phyloP scores from a whole-genome alignment of 2,329 filamentous ascomycete species.

The Diaporthe citri region DNA sequence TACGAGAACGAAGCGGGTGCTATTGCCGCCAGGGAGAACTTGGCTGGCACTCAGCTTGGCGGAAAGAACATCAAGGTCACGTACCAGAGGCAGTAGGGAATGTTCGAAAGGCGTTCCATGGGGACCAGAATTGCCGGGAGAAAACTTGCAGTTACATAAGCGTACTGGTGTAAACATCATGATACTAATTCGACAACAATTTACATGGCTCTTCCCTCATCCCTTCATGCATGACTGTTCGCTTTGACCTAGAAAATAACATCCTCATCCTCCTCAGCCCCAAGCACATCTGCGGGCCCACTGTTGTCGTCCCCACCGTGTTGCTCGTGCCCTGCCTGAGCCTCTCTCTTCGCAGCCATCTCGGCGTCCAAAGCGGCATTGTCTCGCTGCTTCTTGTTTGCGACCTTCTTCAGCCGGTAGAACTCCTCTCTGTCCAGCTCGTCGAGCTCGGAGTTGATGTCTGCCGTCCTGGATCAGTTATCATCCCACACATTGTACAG shows the following conservation, averaged over 20 bases:
- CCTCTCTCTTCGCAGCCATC: constrained; percentile 79
- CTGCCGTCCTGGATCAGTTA: constrained; percentile 53
- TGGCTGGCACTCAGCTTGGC: constrained; percentile 83
- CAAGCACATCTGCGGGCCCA: constrained; percentile 75
- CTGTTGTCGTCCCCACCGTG: constrained; percentile 53
- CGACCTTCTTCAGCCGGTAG: constrained; percentile 96
- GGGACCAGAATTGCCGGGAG: neutral
- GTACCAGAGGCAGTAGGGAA: constrained; percentile 85
- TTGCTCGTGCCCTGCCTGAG: constrained; percentile 55
- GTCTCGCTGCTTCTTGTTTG: constrained; percentile 85
- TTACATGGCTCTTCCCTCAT: constrained; percentile 31
- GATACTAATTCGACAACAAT: constrained; percentile 43
- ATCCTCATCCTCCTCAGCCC: constrained; percentile 83
- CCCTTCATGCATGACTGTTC: constrained; percentile 25
- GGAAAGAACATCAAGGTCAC: constrained; percentile 92
- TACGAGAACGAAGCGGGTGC: constrained; percentile 92
- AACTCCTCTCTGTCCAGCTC: constrained; percentile 98
- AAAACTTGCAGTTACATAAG: constrained; percentile 33
- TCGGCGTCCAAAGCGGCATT: constrained; percentile 79
- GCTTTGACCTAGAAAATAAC: constrained; percentile 78
- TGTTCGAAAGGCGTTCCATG: neutral
- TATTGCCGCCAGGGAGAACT: constrained; percentile 94
- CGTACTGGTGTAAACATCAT: constrained; percentile 34
- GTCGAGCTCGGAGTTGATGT: constrained; percentile 98
- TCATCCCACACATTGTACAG: neutral